Evolutionary conservation across 2,329 filamentous ascomycete species (phyloP).

Genomic region (Aspergillus aculeatinus): DNA sequence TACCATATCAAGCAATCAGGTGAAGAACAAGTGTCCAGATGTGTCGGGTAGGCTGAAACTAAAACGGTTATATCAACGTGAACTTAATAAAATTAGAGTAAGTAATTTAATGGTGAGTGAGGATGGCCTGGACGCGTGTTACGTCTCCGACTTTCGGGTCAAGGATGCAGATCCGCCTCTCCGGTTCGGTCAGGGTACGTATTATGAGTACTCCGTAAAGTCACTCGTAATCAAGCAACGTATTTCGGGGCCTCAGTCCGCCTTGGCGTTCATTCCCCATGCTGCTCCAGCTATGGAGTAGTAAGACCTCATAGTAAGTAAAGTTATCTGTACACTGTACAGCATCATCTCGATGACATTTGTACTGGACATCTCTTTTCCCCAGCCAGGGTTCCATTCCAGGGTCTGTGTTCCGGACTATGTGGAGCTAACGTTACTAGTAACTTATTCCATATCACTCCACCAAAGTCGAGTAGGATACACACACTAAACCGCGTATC

Average conservation of each 20-base stretch:
- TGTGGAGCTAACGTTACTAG: not conserved
- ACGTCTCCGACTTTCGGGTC: not conserved
- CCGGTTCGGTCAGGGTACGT: not conserved
- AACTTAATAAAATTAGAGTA: not conserved
- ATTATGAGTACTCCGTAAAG: too few species aligned
- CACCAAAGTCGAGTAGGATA: too few species aligned
- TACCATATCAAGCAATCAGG: not conserved
- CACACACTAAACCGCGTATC: too few species aligned
- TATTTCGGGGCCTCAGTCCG: not conserved
- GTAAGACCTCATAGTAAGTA: too few species aligned
- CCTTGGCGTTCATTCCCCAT: not conserved
- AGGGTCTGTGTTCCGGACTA: not conserved
- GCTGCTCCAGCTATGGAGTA: too few species aligned
- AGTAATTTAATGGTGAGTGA: not conserved
- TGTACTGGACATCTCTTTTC: not conserved
- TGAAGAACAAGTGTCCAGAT: conserved; percentile 1
- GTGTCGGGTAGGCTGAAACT: not conserved
- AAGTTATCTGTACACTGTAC: not conserved
- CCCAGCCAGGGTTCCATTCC: conserved; percentile 1
- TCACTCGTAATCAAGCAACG: not conserved
- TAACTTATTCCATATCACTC: not conserved
- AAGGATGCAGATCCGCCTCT: conserved; percentile 2
- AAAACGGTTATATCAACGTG: not conserved
- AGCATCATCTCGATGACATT: not conserved
- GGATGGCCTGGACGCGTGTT: conserved; percentile 4